Conservation (phyloP, 1,284 basidiomycete genomes). For the Microbotryum scabiosae region DNA sequence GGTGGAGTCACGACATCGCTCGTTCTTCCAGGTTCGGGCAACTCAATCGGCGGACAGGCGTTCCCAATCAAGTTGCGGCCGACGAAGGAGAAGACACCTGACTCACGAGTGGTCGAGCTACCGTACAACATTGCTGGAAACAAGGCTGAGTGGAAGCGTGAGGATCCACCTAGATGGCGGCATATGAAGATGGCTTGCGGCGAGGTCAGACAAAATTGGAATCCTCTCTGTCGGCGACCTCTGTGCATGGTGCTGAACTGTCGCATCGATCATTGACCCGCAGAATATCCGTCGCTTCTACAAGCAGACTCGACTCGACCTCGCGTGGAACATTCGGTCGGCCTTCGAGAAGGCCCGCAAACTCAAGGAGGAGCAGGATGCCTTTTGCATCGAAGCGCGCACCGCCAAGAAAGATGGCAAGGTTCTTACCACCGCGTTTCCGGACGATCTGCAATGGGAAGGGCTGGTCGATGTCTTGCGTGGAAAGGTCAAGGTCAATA, state of each 20-base stretch:
- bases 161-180: slow-evolving; percentile 11
- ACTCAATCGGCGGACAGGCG: slow-evolving; percentile 54
- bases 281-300: slow-evolving; percentile 47
- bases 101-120: slow-evolving; percentile 58
- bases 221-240: slow-evolving; percentile 1
- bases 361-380: slow-evolving; percentile 65
- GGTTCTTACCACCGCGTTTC: slow-evolving; percentile 53
- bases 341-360: slow-evolving; percentile 64
- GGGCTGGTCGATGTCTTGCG: slow-evolving; percentile 77
- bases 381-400: slow-evolving; percentile 55
- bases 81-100: slow-evolving; percentile 51
- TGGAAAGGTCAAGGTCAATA: slow-evolving; percentile 60
- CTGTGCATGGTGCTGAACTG: slow-evolving; percentile 26
- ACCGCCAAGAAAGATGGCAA: slow-evolving; percentile 52
- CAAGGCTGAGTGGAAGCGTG: slow-evolving; percentile 27
- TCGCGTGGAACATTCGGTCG: slow-evolving; percentile 51
- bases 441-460: slow-evolving; percentile 72
- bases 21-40: slow-evolving; percentile 53
- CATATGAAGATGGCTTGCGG: slow-evolving; percentile 21
- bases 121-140: slow-evolving; percentile 46
- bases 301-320: slow-evolving; percentile 48
- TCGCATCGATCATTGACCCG: neutral
- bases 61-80: slow-evolving; percentile 59
- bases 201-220: neutral
- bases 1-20: slow-evolving; percentile 64